Base-by-base conservation (phyloP, 306 rosid genomes). In the Prunus kanzakura region DNA sequence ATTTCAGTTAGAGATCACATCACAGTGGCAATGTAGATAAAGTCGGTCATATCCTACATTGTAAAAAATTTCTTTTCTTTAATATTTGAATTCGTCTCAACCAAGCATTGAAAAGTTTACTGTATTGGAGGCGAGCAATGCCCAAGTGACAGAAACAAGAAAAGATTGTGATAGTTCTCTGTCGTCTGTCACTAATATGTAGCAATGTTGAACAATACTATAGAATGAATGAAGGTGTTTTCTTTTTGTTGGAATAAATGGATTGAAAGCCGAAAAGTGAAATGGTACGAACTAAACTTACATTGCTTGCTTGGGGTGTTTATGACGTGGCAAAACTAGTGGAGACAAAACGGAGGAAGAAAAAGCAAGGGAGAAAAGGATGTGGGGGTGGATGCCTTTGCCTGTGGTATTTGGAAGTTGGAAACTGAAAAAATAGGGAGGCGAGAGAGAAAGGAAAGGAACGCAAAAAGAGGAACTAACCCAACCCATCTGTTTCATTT, bases 401-500 rank as follows among this genome's bases (percentile, higher is more conserved):
- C 62, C 45, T 60, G 80, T 75, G 82, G 82, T 82, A 76, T 83
- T 77, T 65, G 52, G 47, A 72, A 50, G 85, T 82, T 61, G 57
- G 54, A 69, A 64, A 55, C 87, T 82, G 76, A 85, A 85, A 65
- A 69, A 81, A 86, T 88, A 75, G 41, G 54, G 71, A 72, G 71
- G 43, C 27, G 52, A 57, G 56, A 72, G 47, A 78, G 65, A 57
- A 52, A 72, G 61, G 51, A 73, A 55, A 32, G 72, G 77, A 81
- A 58, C 87, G 76, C 61, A 88, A 89, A 85, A 88, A 14, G 66
- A 64, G 97, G 97, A 86, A 71, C 76, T 32, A 85, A 83, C 54
- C 3, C 76, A 79, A 83, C 80, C 69, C 85, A 76, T 72, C 78
- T 83, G 89, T 83, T 91, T 81, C 87, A 76, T 89, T 76, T 67